These are phyloP conservation scores for Mollisia scopiformis DNA, from an alignment of 2,329 filamentous ascomycete genomes.

Conservation along the genomic window DNA sequence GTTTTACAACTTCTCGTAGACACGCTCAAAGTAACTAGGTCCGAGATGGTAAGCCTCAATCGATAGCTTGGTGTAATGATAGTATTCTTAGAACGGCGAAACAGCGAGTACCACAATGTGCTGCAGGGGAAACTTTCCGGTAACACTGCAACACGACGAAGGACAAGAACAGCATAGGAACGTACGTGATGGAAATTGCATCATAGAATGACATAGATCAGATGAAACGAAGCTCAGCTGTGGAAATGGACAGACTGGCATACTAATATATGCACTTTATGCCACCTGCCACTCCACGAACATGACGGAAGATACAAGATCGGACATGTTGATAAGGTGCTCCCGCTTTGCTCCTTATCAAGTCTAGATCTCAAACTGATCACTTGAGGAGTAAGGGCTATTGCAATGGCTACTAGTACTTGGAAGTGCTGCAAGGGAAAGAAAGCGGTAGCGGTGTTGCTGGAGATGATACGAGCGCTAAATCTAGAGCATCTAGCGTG, in stretches of 20 bases:
- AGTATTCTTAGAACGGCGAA: neutral
- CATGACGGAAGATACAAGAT: too few relatives aligned
- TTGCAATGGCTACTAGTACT: too few relatives aligned
- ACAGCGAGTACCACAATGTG: neutral
- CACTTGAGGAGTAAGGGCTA: too few relatives aligned
- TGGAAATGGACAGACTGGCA: too few relatives aligned
- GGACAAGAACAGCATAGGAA: neutral
- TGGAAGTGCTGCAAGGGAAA: too few relatives aligned
- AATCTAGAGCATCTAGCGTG: neutral
- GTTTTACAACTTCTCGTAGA: neutral
- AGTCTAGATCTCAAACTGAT: too few relatives aligned
- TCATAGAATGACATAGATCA: neutral
- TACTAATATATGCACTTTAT: too few relatives aligned
- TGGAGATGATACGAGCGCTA: neutral
- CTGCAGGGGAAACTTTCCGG: neutral
- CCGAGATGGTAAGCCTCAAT: neutral
- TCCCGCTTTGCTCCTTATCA: too few relatives aligned
- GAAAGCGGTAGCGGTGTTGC: neutral
- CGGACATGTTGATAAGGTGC: too few relatives aligned
- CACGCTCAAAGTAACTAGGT: neutral
- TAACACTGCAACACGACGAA: neutral
- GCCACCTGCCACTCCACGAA: too few relatives aligned
- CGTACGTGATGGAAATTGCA: neutral
- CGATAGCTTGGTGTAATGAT: neutral
- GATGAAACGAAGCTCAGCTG: neutral